A percentile compares a stretch with the other conserved stretches of the same genome.
Conservation (phyloP, 495 filamentous ascomycete species). For the Terfezia claveryi region DNA sequence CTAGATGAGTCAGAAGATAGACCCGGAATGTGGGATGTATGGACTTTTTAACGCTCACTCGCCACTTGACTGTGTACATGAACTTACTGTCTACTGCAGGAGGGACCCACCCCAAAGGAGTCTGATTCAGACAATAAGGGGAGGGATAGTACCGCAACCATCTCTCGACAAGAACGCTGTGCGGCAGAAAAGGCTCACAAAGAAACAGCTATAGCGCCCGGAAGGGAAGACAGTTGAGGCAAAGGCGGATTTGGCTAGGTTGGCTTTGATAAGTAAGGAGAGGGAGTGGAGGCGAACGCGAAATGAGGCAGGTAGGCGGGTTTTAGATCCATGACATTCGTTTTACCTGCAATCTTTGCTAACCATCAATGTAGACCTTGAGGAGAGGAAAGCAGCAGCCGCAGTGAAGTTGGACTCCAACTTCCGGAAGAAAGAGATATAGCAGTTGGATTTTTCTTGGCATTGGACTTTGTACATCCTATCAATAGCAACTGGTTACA, state of each 20-base stretch:
- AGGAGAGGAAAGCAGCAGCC: constrained; percentile 18
- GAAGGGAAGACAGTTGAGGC: too few species aligned
- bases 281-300: constrained; percentile 68
- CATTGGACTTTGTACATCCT: too few species aligned
- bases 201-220: constrained; percentile 62
- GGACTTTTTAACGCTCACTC: constrained; percentile 8
- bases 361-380: constrained; percentile 9
- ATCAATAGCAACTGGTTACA: too few species aligned
- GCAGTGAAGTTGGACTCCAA: constrained; percentile 7
- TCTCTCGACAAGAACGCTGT: constrained; percentile 73
- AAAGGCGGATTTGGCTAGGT: constrained; percentile 66
- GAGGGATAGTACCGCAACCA: constrained; percentile 24
- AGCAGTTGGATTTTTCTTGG: neutral
- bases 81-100: constrained; percentile 1
- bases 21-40: constrained; percentile 61
- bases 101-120: constrained; percentile 27
- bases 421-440: constrained; percentile 12
- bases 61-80: constrained; percentile 7
- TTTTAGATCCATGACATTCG: constrained; percentile 2
- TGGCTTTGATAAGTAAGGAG: constrained; percentile 61
- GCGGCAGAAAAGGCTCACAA: constrained; percentile 81
- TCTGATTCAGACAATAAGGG: constrained; percentile 31
- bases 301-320: constrained; percentile 42
- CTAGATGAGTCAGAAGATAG: constrained; percentile 51
- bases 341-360: neutral